Conservation (phyloP, 225 moss, liverwort and hornwort genomes). For the Marchantia paleacea region DNA sequence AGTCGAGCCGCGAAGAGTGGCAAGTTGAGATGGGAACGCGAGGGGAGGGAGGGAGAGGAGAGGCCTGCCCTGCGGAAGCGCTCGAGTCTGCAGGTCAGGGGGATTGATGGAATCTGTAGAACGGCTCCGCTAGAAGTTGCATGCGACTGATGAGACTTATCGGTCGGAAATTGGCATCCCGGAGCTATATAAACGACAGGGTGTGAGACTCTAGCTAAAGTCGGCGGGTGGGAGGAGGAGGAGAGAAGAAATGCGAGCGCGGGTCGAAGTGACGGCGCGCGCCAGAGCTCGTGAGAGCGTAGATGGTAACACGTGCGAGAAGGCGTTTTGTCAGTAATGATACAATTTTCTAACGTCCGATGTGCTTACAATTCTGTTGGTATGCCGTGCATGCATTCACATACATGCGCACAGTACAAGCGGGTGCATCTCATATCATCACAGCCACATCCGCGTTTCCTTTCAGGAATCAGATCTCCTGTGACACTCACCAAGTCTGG, state of each 20-base stretch:
- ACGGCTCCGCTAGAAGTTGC: no score
- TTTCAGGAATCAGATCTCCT: neutral
- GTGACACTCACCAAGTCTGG: neutral
- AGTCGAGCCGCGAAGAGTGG: neutral
- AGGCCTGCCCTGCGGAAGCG: no score
- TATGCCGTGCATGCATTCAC: neutral
- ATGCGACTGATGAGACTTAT: neutral
- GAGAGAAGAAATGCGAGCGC: neutral
- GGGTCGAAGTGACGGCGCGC: neutral
- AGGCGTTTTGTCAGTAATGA: neutral
- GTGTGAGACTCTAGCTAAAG: neutral
- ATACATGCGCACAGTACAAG: no score
- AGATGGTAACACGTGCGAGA: neutral
- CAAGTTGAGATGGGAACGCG: neutral
- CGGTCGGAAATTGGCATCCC: neutral
- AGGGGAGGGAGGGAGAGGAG: neutral
- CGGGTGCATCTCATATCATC: neutral
- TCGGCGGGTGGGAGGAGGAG: neutral
- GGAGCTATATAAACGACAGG: conserved; percentile 1
- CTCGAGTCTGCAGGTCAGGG: no score
- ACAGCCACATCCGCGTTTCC: neutral
- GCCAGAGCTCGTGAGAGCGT: neutral
- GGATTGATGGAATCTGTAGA: no score
- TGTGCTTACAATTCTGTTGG: neutral
- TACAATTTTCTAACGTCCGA: neutral